phyloP scores from a whole-genome alignment of 192 early-diverging fungal species.

The Entophlyctis helioformis region DNA sequence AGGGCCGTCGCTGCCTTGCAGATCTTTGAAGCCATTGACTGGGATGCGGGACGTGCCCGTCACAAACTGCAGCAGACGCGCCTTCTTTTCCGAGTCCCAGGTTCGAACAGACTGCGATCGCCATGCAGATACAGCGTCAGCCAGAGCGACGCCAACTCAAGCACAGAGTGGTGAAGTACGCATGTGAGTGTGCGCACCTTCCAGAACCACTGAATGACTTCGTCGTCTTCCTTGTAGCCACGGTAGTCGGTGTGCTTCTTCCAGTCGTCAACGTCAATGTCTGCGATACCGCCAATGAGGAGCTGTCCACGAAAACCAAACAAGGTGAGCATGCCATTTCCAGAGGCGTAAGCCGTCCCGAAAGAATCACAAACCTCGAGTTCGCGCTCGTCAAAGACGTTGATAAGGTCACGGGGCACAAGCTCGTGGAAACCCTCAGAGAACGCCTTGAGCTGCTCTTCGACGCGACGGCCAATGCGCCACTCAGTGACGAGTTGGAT shows the following conservation, averaged over 20 bases:
- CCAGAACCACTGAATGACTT: slow-evolving; percentile 96
- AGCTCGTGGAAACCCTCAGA: slow-evolving; percentile 89
- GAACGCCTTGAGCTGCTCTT: slow-evolving; percentile 96
- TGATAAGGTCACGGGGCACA: slow-evolving; percentile 87
- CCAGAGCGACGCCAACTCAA: slow-evolving; percentile 10
- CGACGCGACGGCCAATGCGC: slow-evolving; percentile 77
- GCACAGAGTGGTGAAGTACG: slow-evolving; percentile 8
- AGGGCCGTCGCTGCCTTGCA: slow-evolving; percentile 94
- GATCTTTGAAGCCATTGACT: slow-evolving; percentile 96
- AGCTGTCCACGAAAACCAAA: too few species aligned
- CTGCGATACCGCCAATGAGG: slow-evolving; percentile 90
- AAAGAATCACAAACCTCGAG: slow-evolving; percentile 55
- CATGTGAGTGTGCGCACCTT: slow-evolving; percentile 29
- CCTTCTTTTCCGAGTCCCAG: slow-evolving; percentile 90
- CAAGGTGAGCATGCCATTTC: too few species aligned
- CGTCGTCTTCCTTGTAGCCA: slow-evolving; percentile 94
- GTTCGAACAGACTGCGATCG: slow-evolving; percentile 48
- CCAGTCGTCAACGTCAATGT: slow-evolving; percentile 97
- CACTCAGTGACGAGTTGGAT: slow-evolving; percentile 82
- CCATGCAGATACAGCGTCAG: neutral
- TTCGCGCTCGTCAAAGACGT: slow-evolving; percentile 96
- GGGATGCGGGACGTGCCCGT: slow-evolving; percentile 97
- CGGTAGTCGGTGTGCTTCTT: slow-evolving; percentile 97
- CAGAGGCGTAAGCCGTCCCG: too few species aligned
- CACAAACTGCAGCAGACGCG: slow-evolving; percentile 90